These are phyloP conservation scores for Starmerella etchellsii DNA, from an alignment of 805 yeast species.

Conservation along the genomic window DNA sequence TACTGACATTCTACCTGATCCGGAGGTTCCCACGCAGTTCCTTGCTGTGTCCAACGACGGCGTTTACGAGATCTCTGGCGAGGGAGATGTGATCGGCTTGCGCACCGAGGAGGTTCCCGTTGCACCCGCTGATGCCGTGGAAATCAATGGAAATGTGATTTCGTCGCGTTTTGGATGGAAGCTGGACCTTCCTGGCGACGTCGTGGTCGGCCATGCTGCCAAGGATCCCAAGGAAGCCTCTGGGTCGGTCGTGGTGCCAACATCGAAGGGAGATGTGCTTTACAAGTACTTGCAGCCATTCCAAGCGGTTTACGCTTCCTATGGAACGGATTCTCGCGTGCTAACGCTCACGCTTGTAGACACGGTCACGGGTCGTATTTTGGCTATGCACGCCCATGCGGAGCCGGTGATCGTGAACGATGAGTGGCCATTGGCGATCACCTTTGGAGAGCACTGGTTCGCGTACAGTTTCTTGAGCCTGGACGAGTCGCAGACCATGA, in stretches of 20 bases:
- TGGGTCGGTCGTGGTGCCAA: conserved; percentile 53
- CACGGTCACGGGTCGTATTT: conserved; percentile 51
- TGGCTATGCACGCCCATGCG: conserved; percentile 35
- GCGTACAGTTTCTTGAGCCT: conserved; percentile 49
- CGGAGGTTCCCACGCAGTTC: conserved; percentile 6
- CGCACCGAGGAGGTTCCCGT: neutral
- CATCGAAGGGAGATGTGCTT: conserved; percentile 49
- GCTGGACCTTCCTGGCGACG: conserved; percentile 8
- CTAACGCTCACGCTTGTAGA: conserved; percentile 49
- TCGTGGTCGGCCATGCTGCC: conserved; percentile 31
- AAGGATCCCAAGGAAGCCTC: conserved; percentile 33
- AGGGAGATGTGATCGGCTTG: conserved; percentile 7
- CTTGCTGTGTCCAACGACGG: conserved; percentile 15
- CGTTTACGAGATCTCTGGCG: conserved; percentile 12
- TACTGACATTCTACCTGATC: conserved; percentile 11
- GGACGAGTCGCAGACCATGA: conserved; percentile 38
- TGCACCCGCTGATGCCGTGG: neutral
- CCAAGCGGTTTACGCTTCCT: conserved; percentile 40
- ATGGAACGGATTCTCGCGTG: conserved; percentile 21
- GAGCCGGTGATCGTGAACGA: conserved; percentile 32
- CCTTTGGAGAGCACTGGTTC: conserved; percentile 75
- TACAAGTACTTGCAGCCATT: conserved; percentile 78
- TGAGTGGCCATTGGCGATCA: conserved; percentile 36
- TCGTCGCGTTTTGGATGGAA: conserved; percentile 7
- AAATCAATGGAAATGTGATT: neutral